Base-by-base conservation (phyloP, 2,329 filamentous ascomycete genomes). In the Lasiodiplodia theobromae region DNA sequence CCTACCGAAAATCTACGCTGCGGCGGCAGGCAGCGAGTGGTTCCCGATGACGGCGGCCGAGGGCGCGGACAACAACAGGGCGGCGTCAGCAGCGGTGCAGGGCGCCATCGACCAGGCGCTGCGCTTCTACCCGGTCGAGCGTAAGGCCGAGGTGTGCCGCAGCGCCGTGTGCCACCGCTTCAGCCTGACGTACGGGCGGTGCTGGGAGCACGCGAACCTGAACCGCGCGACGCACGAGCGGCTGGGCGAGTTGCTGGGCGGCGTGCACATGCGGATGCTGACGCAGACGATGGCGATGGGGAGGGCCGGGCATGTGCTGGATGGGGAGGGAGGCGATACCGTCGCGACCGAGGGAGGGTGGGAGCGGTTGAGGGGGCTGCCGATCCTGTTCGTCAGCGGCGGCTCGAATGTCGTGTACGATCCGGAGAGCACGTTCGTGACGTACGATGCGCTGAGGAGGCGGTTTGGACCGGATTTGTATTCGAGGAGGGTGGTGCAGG, bases 151-250 rank as follows among this genome's bases (percentile, higher is more conserved):
- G 78, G 82, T 88, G 2, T 92, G 89, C 80, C 86, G 82, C 74
- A 89, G 84, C 70, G 85, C 86, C 2, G 82, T 83, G 65, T 91
- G 89, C 78, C 89, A 91, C 77, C 85, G 89, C 18, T 82, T 82
- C 66, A 84, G 83, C 5, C 78, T 91, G 28, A 83, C 87, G 16
- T 91, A 90, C 71, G 89, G 88, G 44, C 84, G 80, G 34, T 75
- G 81, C 77, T 92, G 88, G 88, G 88, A 85, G 73, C 89, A 91
- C 76, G 75, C 72, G 3, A 91, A 91, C 75, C 83, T 91, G 37
- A 91, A 90, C 78, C 86, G 87, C 78, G 87, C 85, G 3, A 91
- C 89, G 2, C 89, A 91, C 77, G 79, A 84, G 0, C 85, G 89
- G 73, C 85, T 90, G 57, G 84, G 88, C 75, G 83, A 85, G 38